A percentile compares a stretch with the other conserved stretches of the same genome.
Evolutionary conservation across 441 rosid genomes (phyloP).

Genomic region (Corymbia citriodora): DNA sequence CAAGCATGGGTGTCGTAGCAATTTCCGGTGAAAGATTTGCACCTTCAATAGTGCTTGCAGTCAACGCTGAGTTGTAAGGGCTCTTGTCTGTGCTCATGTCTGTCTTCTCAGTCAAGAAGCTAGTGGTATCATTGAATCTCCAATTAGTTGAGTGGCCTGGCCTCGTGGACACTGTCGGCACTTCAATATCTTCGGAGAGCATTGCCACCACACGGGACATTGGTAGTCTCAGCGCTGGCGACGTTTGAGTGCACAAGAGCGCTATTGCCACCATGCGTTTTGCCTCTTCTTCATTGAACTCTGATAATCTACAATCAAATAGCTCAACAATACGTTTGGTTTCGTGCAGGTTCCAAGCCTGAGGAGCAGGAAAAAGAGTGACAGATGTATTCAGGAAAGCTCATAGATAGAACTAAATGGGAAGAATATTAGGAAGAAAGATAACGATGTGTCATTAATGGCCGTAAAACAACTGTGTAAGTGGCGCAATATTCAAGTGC

Average conservation of each 20-base stretch:
- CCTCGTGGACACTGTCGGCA: not conserved
- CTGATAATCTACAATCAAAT: not conserved
- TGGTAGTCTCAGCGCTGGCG: not conserved
- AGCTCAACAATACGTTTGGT: not conserved
- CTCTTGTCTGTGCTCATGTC: not conserved
- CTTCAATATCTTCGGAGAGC: slow-evolving; percentile 1
- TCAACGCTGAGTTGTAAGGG: not conserved
- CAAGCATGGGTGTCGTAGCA: not conserved
- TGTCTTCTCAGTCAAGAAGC: not conserved
- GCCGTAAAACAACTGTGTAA: not conserved
- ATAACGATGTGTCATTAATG: not conserved
- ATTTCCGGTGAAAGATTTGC: not conserved
- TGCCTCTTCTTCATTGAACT: not conserved
- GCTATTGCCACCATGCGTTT: not conserved
- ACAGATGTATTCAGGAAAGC: not conserved
- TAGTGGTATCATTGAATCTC: not conserved
- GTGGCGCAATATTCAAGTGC: not conserved
- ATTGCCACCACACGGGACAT: slow-evolving; percentile 7
- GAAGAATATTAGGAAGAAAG: not conserved
- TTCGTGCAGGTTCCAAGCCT: slow-evolving; percentile 5
- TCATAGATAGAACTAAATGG: not conserved
- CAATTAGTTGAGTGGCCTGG: not conserved
- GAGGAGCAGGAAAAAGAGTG: not conserved
- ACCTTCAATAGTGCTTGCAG: not conserved
- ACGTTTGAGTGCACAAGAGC: not conserved